These are phyloP conservation scores for Leccinellum luteum DNA, from an alignment of 768 basidiomycete genomes.

Conservation along the genomic window DNA sequence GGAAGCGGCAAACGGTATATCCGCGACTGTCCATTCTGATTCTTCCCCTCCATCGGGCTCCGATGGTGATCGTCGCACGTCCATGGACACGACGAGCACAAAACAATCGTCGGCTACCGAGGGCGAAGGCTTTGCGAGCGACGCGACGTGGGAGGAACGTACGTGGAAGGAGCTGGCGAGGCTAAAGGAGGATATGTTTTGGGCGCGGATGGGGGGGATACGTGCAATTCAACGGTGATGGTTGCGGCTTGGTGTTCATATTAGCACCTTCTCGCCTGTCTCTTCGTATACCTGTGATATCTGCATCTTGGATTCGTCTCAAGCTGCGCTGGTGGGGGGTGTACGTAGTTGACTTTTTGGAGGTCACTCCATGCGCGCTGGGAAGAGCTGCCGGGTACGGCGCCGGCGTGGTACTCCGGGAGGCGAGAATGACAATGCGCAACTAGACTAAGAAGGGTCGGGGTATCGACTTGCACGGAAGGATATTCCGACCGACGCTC, in stretches of 20 bases:
- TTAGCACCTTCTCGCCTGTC: not conserved
- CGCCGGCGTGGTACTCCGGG: too few relatives aligned
- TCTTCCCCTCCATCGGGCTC: not conserved
- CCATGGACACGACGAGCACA: conserved; percentile 23
- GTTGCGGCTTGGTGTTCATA: not conserved
- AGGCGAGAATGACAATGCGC: too few relatives aligned
- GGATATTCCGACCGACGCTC: too few relatives aligned
- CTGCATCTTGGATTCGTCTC: not conserved
- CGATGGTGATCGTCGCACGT: conserved; percentile 10
- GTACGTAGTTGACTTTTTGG: too few relatives aligned
- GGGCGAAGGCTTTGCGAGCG: conserved; percentile 52
- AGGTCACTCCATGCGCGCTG: too few relatives aligned
- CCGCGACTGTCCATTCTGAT: not conserved
- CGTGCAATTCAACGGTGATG: conserved; percentile 10
- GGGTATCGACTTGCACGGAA: too few relatives aligned
- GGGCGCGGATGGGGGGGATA: conserved; percentile 69
- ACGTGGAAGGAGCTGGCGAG: conserved; percentile 78
- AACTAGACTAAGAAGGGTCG: too few relatives aligned
- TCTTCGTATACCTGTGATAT: not conserved
- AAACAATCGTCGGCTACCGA: conserved; percentile 26
- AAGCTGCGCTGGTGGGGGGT: too few relatives aligned
- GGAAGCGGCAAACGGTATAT: not conserved
- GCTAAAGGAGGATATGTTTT: conserved; percentile 83
- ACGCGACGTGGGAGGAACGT: conserved; percentile 80
- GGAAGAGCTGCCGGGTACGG: too few relatives aligned